Conservation (phyloP, 768 basidiomycete genomes). For the Suillus lakei region DNA sequence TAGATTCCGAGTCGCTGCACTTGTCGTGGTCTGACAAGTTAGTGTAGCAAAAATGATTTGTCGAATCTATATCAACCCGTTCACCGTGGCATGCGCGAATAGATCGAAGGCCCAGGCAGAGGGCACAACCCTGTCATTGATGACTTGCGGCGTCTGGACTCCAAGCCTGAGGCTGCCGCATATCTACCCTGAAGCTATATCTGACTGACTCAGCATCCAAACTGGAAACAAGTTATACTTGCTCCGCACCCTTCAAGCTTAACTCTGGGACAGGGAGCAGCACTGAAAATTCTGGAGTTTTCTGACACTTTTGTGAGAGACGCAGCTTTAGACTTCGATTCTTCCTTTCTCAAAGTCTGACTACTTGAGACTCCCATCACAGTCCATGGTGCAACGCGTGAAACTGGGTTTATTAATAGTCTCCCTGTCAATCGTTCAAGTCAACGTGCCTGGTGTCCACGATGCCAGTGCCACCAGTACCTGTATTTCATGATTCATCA, state of each 20-base stretch:
- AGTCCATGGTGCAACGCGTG: no score
- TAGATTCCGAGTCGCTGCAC: background rate
- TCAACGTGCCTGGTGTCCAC: no score
- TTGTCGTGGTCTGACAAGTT: background rate
- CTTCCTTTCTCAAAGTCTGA: no score
- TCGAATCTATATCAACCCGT: background rate
- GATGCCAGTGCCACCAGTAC: no score
- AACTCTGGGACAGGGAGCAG: background rate
- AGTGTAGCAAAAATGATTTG: background rate
- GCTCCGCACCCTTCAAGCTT: background rate
- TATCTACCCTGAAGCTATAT: constrained; percentile 3
- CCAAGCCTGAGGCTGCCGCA: background rate
- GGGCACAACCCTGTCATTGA: background rate
- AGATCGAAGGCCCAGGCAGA: constrained; percentile 3
- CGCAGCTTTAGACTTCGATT: no score
- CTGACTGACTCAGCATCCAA: background rate
- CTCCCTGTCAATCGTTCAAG: no score
- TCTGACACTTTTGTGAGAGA: background rate
- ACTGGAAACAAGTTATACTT: background rate
- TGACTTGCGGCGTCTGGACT: background rate
- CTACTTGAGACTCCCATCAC: no score
- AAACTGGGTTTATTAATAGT: no score
- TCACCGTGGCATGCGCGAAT: constrained; percentile 4
- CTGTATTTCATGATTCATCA: no score
- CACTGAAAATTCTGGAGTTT: background rate